A percentile compares a stretch with the other conserved stretches of the same genome.
Evolutionary conservation across 1,139 yeast species (phyloP).

Genomic region (Taphrina confusa): DNA sequence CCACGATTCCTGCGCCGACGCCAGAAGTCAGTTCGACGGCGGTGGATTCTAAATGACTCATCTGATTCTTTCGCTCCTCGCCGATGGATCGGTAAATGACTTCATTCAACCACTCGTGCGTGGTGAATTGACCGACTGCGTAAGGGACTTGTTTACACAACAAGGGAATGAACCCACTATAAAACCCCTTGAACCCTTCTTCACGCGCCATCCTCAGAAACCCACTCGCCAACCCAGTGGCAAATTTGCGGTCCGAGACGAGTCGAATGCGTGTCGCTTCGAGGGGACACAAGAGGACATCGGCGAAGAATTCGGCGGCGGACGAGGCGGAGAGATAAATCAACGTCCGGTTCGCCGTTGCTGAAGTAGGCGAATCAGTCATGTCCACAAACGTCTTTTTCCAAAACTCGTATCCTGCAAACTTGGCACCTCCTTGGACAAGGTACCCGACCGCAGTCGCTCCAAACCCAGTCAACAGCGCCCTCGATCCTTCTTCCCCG

Average conservation of each 20-base stretch:
- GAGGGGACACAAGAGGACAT: constrained; percentile 74
- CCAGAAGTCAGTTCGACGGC: constrained; percentile 76
- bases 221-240: constrained; percentile 83
- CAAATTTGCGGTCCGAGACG: constrained; percentile 84
- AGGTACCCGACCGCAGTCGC: constrained; percentile 85
- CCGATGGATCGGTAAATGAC: constrained; percentile 61
- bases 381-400: constrained; percentile 63
- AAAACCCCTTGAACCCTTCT: constrained; percentile 82
- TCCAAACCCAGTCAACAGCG: constrained; percentile 73
- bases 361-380: constrained; percentile 57
- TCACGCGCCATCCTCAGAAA: constrained; percentile 77
- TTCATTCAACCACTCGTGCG: constrained; percentile 84
- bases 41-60: constrained; percentile 48
- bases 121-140: constrained; percentile 86
- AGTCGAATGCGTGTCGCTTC: constrained; percentile 75
- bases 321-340: constrained; percentile 75
- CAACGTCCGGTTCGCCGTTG: constrained; percentile 61
- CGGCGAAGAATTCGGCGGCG: constrained; percentile 80
- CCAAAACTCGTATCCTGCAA: constrained; percentile 78
- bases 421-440: constrained; percentile 84
- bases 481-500: constrained; percentile 56
- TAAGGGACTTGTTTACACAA: constrained; percentile 89
- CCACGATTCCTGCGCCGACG: constrained; percentile 87
- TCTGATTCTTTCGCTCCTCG: constrained; percentile 59
- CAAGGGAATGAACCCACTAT: constrained; percentile 89